phyloP scores from a whole-genome alignment of 2,329 filamentous ascomycete genomes.

The Colletotrichum destructivum region DNA sequence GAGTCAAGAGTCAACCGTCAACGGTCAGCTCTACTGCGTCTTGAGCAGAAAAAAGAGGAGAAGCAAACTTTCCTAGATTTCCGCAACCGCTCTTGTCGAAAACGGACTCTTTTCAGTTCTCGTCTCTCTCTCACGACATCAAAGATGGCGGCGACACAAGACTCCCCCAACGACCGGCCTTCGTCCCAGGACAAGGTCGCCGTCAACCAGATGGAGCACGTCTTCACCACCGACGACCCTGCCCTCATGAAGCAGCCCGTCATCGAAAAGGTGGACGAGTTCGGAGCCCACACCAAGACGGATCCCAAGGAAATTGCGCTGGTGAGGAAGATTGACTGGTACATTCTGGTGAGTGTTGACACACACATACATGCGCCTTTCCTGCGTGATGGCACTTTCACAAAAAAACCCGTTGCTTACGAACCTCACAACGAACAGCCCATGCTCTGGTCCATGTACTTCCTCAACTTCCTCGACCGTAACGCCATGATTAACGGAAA shows the following conservation, averaged over 20 bases:
- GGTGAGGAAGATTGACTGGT: conserved; percentile 53
- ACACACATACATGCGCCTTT: no score
- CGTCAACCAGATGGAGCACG: conserved; percentile 38
- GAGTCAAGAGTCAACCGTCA: background rate
- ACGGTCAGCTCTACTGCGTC: background rate
- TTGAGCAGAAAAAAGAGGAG: background rate
- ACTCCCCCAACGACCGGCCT: conserved; percentile 6
- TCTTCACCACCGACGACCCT: conserved; percentile 29
- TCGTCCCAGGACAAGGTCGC: conserved; percentile 34
- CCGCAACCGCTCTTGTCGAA: background rate
- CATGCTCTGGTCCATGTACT: conserved; percentile 45
- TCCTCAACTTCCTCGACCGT: conserved; percentile 48
- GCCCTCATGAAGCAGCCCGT: conserved; percentile 37
- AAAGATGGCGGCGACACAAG: conserved; percentile 10
- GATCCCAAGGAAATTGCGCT: conserved; percentile 55
- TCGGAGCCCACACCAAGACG: conserved; percentile 56
- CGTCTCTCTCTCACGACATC: background rate
- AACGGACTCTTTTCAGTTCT: background rate
- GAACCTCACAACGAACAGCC: conserved; percentile 14
- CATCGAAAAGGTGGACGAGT: conserved; percentile 52
- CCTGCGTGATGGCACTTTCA: no score
- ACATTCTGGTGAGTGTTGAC: conserved; percentile 48
- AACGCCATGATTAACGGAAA: conserved; percentile 51
- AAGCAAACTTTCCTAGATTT: no score
- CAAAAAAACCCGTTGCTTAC: background rate